Conservation (phyloP, 2,329 filamentous ascomycete species). For the Monilinia aucupariae region DNA sequence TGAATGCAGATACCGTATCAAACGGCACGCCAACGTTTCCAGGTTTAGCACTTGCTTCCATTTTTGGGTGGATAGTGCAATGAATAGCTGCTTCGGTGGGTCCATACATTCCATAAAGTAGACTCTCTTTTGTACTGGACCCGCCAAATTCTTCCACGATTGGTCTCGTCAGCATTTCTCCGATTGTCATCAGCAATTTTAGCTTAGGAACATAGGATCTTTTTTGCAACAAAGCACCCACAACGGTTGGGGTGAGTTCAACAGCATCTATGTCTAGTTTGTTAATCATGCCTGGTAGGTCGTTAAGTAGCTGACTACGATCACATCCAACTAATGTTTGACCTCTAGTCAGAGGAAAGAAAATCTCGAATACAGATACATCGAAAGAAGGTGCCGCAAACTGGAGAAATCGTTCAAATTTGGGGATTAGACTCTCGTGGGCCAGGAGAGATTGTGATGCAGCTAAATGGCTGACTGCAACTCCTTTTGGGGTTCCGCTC, state of each 20-base stretch:
- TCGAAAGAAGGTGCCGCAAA: constrained; percentile 92
- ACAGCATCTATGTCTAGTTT: constrained; percentile 70
- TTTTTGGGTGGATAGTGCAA: constrained; percentile 67
- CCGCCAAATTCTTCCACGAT: constrained; percentile 75
- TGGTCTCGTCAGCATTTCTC: constrained; percentile 79
- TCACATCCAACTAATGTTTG: constrained; percentile 67
- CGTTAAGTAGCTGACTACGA: constrained; percentile 64
- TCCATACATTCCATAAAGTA: constrained; percentile 90
- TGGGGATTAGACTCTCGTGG: constrained; percentile 71
- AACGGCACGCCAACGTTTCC: constrained; percentile 73
- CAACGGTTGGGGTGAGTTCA: constrained; percentile 85
- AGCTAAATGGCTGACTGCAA: constrained; percentile 72
- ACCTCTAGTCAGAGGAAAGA: constrained; percentile 75
- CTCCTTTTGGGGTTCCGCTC: constrained; percentile 84
- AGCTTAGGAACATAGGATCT: constrained; percentile 62
- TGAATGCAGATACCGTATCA: constrained; percentile 56
- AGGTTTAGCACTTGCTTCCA: constrained; percentile 51
- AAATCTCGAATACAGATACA: constrained; percentile 91
- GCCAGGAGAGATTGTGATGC: constrained; percentile 77
- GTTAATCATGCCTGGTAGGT: constrained; percentile 64
- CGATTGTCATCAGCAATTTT: constrained; percentile 74
- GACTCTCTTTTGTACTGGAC: constrained; percentile 42
- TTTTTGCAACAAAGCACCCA: constrained; percentile 66
- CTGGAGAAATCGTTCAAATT: constrained; percentile 76
- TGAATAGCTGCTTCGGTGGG: constrained; percentile 91